Evolutionary conservation across 2,329 filamentous ascomycete genomes (phyloP).

Genomic region (Colletotrichum sidae): DNA sequence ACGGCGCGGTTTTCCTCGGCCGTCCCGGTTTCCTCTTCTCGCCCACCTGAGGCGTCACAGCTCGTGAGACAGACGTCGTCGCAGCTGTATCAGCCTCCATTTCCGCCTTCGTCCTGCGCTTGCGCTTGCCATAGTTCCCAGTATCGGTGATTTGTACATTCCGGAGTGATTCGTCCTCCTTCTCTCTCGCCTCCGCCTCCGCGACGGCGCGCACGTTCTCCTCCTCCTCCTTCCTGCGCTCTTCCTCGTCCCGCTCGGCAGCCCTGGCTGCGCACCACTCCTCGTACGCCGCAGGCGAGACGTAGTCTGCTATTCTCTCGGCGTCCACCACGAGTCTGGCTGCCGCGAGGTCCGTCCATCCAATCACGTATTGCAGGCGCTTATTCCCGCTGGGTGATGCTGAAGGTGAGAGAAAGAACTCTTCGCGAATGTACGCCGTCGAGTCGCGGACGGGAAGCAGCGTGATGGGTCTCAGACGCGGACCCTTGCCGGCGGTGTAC

Average conservation of each 20-base stretch:
- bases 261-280: conserved; percentile 64
- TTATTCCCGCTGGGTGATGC: conserved; percentile 51
- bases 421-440: conserved; percentile 68
- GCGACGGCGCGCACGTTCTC: conserved; percentile 35
- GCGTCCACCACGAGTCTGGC: conserved; percentile 60
- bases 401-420: conserved; percentile 57
- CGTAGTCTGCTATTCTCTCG: conserved; percentile 66
- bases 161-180: conserved; percentile 2
- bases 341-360: conserved; percentile 64
- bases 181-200: conserved; percentile 18
- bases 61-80: neutral
- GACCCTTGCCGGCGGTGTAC: conserved; percentile 59
- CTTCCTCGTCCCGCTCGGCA: conserved; percentile 55
- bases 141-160: conserved; percentile 7
- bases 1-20: conserved; percentile 46
- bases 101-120: conserved; percentile 2
- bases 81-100: neutral
- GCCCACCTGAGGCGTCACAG: conserved; percentile 43
- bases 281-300: conserved; percentile 67
- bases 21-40: conserved; percentile 38
- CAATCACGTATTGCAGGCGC: conserved; percentile 65
- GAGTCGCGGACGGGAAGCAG: conserved; percentile 62
- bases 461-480: conserved; percentile 58
- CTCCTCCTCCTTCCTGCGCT: conserved; percentile 43
- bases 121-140: conserved; percentile 7